Evolutionary conservation across 805 yeast genomes (phyloP), one percentile per base, ranked within the genome.

Genomic region (Saturnispora gosingensis): DNA sequence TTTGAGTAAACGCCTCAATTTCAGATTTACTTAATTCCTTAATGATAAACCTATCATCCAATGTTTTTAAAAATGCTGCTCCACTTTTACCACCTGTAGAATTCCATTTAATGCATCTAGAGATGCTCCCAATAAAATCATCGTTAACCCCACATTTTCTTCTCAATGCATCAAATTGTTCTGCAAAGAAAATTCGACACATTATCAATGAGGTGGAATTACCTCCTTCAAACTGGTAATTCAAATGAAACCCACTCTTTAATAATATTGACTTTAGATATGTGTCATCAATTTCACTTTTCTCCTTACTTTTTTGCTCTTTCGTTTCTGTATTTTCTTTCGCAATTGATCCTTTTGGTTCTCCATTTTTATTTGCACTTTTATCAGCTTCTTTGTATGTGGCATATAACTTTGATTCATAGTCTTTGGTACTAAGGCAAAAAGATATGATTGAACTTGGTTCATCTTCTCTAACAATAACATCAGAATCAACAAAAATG

Each of bases 41-140:
- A 43, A 93, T 80, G 48, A 93, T 86, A 56, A 89, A 83, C 53
- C 98, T 70, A 61, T 89, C 88, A 68, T 93, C 99, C 44, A 88
- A 69, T 0, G 99, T 93, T 62, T 93, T 93, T 66, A 93, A 72
- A 65, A 93, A 93, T 2, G 88, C 88, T 3, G 97, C 88, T 0
- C 98, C 97, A 65, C 96, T 87, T 63, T 93, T 93, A 36, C 99
- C 99, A 39, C 99, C 99, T 27, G 83, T 79, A 0, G 96, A 85
- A 61, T 91, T 90, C 98, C 98, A 95, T 62, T 89, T 87, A 13
- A 89, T 81, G 69, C 99, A 93, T 54, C 99, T 71, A 5, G 97
- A 83, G 45, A 95, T 75, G 66, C 97, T 89, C 64, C 89, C 96
- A 40, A 93, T 80, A 58, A 83, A 93, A 58, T 77, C 77, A 5